phyloP scores from a whole-genome alignment of 2,329 filamentous ascomycete genomes.

The Clarireedia homoeocarpa region DNA sequence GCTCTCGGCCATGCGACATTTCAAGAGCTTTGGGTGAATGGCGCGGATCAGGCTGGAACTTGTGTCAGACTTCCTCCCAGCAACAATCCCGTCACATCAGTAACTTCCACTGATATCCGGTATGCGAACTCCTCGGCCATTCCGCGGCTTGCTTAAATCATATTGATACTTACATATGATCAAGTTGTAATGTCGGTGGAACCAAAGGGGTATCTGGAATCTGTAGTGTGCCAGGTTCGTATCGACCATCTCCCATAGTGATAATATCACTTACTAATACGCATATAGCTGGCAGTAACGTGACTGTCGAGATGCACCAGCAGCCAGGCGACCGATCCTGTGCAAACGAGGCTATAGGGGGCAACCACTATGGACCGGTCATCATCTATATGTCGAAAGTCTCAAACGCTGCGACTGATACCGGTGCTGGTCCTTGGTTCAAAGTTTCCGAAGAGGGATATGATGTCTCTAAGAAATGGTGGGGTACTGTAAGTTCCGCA shows the following conservation, averaged over 20 bases:
- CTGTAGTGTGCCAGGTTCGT: slow-evolving; percentile 14
- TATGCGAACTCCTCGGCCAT: neutral
- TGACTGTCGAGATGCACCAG: slow-evolving; percentile 52
- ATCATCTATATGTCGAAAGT: slow-evolving; percentile 45
- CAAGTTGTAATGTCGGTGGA: slow-evolving; percentile 39
- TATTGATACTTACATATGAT: slow-evolving; percentile 23
- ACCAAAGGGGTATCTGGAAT: slow-evolving; percentile 30
- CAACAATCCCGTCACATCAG: slow-evolving; percentile 45
- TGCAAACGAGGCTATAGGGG: slow-evolving; percentile 42
- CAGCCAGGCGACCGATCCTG: slow-evolving; percentile 41
- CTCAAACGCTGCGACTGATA: slow-evolving; percentile 37
- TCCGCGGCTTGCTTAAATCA: neutral
- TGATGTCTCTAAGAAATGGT: slow-evolving; percentile 12
- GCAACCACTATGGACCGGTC: slow-evolving; percentile 46
- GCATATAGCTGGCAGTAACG: slow-evolving; percentile 33
- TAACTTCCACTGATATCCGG: slow-evolving; percentile 35
- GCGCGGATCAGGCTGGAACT: slow-evolving; percentile 34
- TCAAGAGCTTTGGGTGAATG: slow-evolving; percentile 36
- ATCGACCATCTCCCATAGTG: no score
- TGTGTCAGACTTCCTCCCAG: slow-evolving; percentile 42
- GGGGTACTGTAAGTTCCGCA: slow-evolving; percentile 15
- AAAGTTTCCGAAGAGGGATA: slow-evolving; percentile 20
- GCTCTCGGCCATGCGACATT: slow-evolving; percentile 33
- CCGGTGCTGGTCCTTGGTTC: slow-evolving; percentile 26
- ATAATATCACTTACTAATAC: neutral